These are phyloP conservation scores for Phylloporus gajari DNA, from an alignment of 1,284 basidiomycete genomes.

Conservation along the genomic window DNA sequence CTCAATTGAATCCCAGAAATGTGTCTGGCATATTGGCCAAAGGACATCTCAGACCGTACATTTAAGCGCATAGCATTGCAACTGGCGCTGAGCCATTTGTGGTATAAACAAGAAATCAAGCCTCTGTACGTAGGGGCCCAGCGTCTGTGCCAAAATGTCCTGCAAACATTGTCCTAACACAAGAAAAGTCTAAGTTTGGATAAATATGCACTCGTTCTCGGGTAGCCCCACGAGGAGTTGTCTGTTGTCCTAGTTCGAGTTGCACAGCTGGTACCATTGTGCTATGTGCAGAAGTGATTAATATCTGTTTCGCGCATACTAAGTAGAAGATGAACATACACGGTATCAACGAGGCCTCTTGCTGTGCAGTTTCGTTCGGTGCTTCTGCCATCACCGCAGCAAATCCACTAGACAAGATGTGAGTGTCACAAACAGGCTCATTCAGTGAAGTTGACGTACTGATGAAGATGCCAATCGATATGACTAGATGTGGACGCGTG, in stretches of 20 bases:
- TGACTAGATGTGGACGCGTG: not conserved
- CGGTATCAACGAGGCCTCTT: not conserved
- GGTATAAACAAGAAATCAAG: not conserved
- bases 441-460: not conserved
- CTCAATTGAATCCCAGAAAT: not conserved
- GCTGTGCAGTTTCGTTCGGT: not conserved
- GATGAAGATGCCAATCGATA: conserved; percentile 2
- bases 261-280: not conserved
- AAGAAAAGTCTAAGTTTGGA: not conserved
- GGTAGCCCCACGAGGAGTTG: not conserved
- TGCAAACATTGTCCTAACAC: not conserved
- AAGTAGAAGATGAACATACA: not conserved
- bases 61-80: not conserved
- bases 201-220: not conserved
- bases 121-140: not conserved
- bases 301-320: not conserved
- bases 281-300: not conserved
- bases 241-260: not conserved
- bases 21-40: too few relatives aligned
- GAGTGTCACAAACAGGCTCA: not conserved
- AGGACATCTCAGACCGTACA: not conserved
- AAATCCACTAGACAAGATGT: not conserved
- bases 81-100: not conserved
- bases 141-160: not conserved
- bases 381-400: not conserved